Evolutionary conservation across 768 basidiomycete genomes (phyloP), one percentile per base, ranked within the genome.

Genomic region (Tricholoma furcatifolium): DNA sequence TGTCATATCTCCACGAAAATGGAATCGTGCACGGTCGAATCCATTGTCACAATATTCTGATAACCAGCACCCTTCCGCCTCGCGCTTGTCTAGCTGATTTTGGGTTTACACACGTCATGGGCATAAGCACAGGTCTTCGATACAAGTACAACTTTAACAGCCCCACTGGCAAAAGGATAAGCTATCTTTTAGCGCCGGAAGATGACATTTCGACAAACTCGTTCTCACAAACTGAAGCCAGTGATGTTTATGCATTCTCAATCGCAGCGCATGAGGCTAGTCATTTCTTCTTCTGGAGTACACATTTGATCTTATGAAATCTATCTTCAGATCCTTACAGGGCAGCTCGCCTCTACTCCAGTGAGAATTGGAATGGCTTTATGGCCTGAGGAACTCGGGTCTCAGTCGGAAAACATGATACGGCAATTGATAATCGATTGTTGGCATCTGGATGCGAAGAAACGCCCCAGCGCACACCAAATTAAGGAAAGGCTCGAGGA

Each of bases 261-360:
- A 56, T 39, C 9, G 20, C 52, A 10, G 43, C 43, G 2, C 56
- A 56, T 40, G 46, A 56, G 48, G 58, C 56, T n/a, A 2, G 10
- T 7, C 24, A 11, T 30, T 32, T 10, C 10, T 14, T 27, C 23
- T 18, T 7, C 14, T 11, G 14, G 4, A 44, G 3, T n/a, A 5
- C 36, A 6, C 45, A 11, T 6, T 11, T 24, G 1, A 21, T 41
- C 18, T 35, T 18, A 31, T 12, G n/a, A 27, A 20, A 18, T 6
- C 24, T 15, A 6, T 31, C n/a, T 15, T 2, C 20, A 56, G 55
- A 52, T 56, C 24, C 51, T 56, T 40, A 49, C 51, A 18, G 51
- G 47, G 9, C n/a, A 41, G 18, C 9, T 35, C n/a, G n/a, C n/a
- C n/a, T n/a, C n/a, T n/a, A n/a, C n/a, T n/a, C n/a, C n/a, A n/a